Base-by-base conservation (phyloP, 768 basidiomycete genomes). In the Podaxis sp. region DNA sequence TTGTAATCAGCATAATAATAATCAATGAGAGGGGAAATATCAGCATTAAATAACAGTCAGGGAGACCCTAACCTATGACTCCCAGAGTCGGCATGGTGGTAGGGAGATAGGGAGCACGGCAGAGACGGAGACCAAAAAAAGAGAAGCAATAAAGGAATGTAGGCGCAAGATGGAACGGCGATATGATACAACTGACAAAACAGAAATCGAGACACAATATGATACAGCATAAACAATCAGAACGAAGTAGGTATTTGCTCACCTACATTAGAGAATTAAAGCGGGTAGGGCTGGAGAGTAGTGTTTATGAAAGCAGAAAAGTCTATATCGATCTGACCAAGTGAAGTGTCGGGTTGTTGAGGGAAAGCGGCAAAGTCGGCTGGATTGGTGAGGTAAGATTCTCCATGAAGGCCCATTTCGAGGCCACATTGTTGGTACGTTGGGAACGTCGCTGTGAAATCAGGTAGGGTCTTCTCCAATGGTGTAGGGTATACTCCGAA, bases 251-350 rank as follows among this genome's bases (percentile, higher is more conserved):
- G 30, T 33, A 24, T 26, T 46, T 17, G 36, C n/a, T 55, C 53
- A 55, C 53, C 53, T 37, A 22, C 46, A 44, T 26, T 20, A 12
- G 30, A 40, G 24, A 12, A 20, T 48, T 30, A 56, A 28, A 60
- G 58, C 36, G 24, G 30, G 33, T 62, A 49, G 12, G 51, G 54
- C 54, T 73, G 72, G 38, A 75, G 72, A 48, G 75, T 65, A n/a
- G 73, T 68, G 63, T 70, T 68, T 72, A 79, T 73, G 72, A 78
- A 75, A 40, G 75, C 68, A 57, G 77, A 76, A 28, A 72, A 69
- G 48, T 72, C 71, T 33, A 71, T 62, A 38, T 70, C 68, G 52
- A 70, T 51, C 26, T 69, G 65, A 36, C 63, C 56, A 33, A 71
- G 64, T 11, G 65, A 64, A 20, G 62, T 24, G 28, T 56, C 60